Percentiles rank a stretch among this genome's conserved stretches.
These are phyloP conservation scores for Onygenales sp. DNA, from an alignment of 2,329 filamentous ascomycete genomes.

Conservation along the genomic window DNA sequence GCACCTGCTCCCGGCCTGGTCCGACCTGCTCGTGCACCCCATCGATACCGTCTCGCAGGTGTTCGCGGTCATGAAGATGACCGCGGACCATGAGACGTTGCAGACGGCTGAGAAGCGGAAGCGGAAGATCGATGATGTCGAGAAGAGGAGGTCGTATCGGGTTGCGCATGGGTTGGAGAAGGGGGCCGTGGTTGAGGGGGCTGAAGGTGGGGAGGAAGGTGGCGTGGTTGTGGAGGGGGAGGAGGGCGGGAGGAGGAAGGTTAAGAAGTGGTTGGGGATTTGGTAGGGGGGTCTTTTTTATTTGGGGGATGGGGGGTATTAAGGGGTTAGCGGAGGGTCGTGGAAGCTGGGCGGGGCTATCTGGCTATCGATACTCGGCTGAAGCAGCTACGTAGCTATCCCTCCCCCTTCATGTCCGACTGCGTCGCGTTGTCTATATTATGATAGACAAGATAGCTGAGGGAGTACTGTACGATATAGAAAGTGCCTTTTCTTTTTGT, in stretches of 20 bases:
- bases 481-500: too few relatives aligned
- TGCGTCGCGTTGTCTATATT: too few relatives aligned
- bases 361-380: too few relatives aligned
- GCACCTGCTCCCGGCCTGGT: slow-evolving; percentile 64
- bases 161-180: slow-evolving; percentile 73
- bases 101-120: slow-evolving; percentile 63
- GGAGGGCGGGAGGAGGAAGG: slow-evolving; percentile 39
- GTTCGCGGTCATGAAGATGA: slow-evolving; percentile 64
- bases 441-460: too few relatives aligned
- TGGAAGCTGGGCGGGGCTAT: background rate
- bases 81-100: slow-evolving; percentile 61
- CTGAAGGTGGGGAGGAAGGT: slow-evolving; percentile 24
- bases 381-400: too few relatives aligned
- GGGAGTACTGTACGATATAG: too few relatives aligned
- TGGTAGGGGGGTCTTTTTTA: slow-evolving; percentile 42
- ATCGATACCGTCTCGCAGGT: slow-evolving; percentile 56
- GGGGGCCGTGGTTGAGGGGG: slow-evolving; percentile 25
- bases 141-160: slow-evolving; percentile 77
- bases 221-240: slow-evolving; percentile 21
- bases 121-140: slow-evolving; percentile 70
- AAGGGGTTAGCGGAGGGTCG: background rate
- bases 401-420: too few relatives aligned
- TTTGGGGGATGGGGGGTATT: background rate
- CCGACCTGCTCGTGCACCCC: slow-evolving; percentile 61
- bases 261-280: slow-evolving; percentile 79